Base-by-base conservation (phyloP, 2,329 filamentous ascomycete genomes). In the Apiospora saccharicola region DNA sequence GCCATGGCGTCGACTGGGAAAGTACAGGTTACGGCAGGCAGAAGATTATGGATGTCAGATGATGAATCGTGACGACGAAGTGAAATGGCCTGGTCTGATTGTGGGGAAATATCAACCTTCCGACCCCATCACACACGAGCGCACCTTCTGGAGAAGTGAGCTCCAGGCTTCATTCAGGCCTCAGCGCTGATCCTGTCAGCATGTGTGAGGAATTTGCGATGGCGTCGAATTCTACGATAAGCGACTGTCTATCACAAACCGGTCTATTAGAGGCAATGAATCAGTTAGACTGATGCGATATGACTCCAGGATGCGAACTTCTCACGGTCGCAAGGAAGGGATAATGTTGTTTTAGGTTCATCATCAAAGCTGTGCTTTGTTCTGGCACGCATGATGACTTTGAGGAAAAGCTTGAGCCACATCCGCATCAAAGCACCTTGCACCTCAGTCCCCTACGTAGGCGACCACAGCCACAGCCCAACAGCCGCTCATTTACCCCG, bases 1-100 rank as follows among this genome's bases (percentile, higher is more conserved):
- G 88, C 84, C 90, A 92, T 92, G 67, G 70, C 77, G 68, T 4
- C 34, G 34, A n/a, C 37, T 12, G 53, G 6, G 53, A 6, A 22
- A 16, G 26, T 16, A 61, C 53, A 3, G 26, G 51, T 57, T 30
- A 61, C 53, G 30, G 5, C 16, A 26, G 30, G 30, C 53, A 61
- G 53, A n/a, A 37, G 6, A 61, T 37, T 61, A 24, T 14, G 49
- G 12, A 57, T 57, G 51, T 61, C 22, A 61, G 30, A 61, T 37
- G 53, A 61, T 61, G 53, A 61, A 61, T 7, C 4, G 53, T 61
- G 53, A 61, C 53, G 53, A 61, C 53, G 30, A 61, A 61, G 19
- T 61, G 16, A 61, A 37, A 3, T 61, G 30, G 10, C 8, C 53
- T 61, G 30, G 53, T 19, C 12, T n/a, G 53, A 34, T 37, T 61